Evolutionary conservation across 345 rosid genomes (phyloP).

Genomic region (Eucalyptus cladocalyx): DNA sequence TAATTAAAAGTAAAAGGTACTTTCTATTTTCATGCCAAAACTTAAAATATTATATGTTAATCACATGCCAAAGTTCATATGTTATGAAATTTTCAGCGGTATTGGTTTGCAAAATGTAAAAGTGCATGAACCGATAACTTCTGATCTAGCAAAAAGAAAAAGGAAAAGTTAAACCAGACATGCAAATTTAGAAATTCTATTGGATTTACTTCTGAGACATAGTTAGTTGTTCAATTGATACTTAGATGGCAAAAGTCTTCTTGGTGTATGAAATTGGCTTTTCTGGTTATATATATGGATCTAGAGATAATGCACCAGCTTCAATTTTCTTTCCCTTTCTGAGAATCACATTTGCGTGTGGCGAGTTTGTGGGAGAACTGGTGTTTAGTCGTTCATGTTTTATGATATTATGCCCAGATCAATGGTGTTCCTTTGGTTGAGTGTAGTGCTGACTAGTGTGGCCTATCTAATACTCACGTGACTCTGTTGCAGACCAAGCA

Average conservation of each 20-base stretch:
- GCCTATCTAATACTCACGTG: background rate
- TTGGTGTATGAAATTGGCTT: background rate
- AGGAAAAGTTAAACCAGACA: background rate
- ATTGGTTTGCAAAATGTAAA: background rate
- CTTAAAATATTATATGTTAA: background rate
- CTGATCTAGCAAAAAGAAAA: background rate
- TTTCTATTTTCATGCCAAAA: background rate
- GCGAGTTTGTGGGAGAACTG: background rate
- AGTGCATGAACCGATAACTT: background rate
- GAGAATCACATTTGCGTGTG: background rate
- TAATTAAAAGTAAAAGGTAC: background rate
- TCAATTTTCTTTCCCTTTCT: background rate
- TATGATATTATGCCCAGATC: background rate
- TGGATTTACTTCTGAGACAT: background rate
- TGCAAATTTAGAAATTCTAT: background rate
- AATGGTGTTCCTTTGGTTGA: background rate
- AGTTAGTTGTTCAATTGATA: background rate
- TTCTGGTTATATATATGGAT: background rate
- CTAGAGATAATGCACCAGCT: background rate
- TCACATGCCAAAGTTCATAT: background rate
- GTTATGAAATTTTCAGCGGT: background rate
- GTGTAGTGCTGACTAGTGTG: background rate
- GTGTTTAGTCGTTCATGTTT: background rate
- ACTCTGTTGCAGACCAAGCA: conserved; percentile 66
- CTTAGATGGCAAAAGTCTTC: background rate